Evolutionary conservation across 176 grass and related monocot genomes (phyloP), one percentile per base, ranked within the genome.

Genomic region (Carex cristatella): DNA sequence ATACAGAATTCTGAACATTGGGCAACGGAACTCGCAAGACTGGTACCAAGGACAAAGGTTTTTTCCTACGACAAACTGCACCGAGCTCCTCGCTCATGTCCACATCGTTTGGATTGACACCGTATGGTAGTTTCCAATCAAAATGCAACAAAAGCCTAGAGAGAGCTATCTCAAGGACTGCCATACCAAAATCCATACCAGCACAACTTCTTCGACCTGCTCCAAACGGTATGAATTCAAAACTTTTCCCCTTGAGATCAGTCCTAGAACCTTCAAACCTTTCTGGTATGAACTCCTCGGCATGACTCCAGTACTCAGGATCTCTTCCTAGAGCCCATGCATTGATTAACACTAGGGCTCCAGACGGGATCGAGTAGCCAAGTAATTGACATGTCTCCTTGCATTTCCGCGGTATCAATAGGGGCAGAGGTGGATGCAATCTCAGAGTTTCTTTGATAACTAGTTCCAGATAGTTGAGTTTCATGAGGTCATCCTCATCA

Each of bases 381-480:
- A 84, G 44, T 9, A 92, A 28, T 86, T 89, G 65, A 18, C 62
- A 69, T 0, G 38, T 63, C 0, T 30, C 23, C 2, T 63, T 74
- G 55, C 85, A 82, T 10, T 71, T 79, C 56, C 19, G 88, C 5
- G 91, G 89, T 35, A 95, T 13, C 5, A 85, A 15, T 15, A 92
- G 13, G 5, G 87, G 87, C 1, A 54, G 84, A 0, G 89, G 68
- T n/a, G 91, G 83, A 61, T 92, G 93, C 15, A 95, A 80, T 9
- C 93, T 56, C 54, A 85, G 56, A 13, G 46, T 73, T 75, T 85
- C 83, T 60, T 85, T 85, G 65, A 85, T 85, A 64, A 89, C 46
- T 53, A 91, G 80, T 38, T 92, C 81, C 16, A 95, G 82, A 59
- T 88, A 92, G 44, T 66, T 88, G 54, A 95, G 84, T 6, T 84